phyloP scores from a whole-genome alignment of 345 rosid genomes.

The Eucalyptus coolabah region DNA sequence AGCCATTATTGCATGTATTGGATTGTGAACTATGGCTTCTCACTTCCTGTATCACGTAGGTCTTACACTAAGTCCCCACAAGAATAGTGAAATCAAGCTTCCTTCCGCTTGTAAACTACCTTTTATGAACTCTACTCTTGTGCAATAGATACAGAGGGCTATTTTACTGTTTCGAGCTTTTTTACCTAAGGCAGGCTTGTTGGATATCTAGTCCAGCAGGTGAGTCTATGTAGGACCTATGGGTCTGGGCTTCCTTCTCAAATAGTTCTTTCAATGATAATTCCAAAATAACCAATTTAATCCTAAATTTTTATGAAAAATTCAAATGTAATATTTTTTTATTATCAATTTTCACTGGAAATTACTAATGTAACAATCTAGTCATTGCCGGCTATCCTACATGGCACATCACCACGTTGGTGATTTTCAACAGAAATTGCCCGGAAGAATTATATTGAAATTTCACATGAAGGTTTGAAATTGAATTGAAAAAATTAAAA shows the following conservation, averaged over 20 bases:
- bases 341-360: too few relatives aligned
- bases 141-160: background rate
- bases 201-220: background rate
- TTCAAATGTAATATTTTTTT: background rate
- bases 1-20: background rate
- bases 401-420: fast-evolving
- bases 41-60: background rate
- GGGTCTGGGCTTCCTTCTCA: background rate
- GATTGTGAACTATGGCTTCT: background rate
- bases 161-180: background rate
- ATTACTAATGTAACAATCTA: too few relatives aligned
- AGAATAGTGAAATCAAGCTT: background rate
- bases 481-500: background rate
- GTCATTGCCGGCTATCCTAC: too few relatives aligned
- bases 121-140: background rate
- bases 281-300: background rate
- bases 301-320: fast-evolving
- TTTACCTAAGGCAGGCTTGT: background rate
- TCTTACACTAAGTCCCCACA: background rate
- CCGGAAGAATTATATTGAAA: background rate
- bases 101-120: background rate
- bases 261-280: background rate
- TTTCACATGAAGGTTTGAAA: background rate
- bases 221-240: background rate
- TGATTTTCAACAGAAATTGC: fast-evolving